phyloP scores from a whole-genome alignment of 495 filamentous ascomycete species.

The Neurospora discreta region DNA sequence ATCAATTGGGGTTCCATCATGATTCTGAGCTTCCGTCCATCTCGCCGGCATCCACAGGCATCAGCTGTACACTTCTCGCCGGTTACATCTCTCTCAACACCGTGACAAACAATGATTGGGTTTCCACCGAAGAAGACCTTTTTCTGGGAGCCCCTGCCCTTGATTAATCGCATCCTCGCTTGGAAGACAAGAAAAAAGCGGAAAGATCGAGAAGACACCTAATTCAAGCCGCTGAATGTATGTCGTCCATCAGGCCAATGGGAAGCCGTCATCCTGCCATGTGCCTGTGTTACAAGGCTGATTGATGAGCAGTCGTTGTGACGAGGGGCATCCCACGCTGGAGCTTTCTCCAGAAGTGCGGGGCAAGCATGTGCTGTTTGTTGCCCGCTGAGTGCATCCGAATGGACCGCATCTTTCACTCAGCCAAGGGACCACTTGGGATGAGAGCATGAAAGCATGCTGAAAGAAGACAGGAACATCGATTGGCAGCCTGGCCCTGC shows the following conservation, averaged over 20 bases:
- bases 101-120: neutral
- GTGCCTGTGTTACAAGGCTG: conserved; percentile 17
- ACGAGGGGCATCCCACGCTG: neutral
- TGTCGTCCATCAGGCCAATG: conserved; percentile 13
- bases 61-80: neutral
- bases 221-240: neutral
- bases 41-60: neutral
- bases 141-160: neutral
- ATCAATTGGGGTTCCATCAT: neutral
- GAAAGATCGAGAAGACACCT: neutral
- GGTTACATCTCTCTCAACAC: neutral
- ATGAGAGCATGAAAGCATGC: neutral
- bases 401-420: neutral
- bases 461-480: neutral
- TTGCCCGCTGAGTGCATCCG: neutral
- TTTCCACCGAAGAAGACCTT: neutral
- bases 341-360: conserved; percentile 7
- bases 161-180: neutral
- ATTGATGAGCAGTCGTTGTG: conserved; percentile 5
- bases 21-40: neutral
- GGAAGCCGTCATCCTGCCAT: conserved; percentile 10
- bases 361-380: conserved; percentile 9
- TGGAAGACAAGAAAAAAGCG: neutral
- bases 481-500: neutral
- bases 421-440: neutral